These are phyloP conservation scores for Cyclotella atomus DNA, from an alignment of 108 stramenopile genomes.

Conservation along the genomic window DNA sequence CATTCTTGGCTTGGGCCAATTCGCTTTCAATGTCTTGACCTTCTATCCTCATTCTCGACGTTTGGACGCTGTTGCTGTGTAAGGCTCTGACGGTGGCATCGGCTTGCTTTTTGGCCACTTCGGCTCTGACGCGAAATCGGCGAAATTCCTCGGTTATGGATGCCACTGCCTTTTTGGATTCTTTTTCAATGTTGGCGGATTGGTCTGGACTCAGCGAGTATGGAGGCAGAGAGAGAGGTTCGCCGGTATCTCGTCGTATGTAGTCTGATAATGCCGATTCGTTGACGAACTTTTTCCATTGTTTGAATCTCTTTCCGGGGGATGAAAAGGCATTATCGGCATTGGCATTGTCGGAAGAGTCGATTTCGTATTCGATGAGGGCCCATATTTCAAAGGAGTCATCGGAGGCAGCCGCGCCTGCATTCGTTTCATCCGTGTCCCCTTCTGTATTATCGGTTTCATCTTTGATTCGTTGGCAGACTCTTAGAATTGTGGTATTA, in stretches of 20 bases:
- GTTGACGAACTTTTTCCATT: conserved; percentile 79
- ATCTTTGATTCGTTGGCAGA: conserved; percentile 72
- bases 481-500: conserved; percentile 64
- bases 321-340: too few species aligned
- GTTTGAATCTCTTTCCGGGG: conserved; percentile 46
- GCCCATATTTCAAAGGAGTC: conserved; percentile 80
- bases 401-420: conserved; percentile 19
- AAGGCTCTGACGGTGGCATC: conserved; percentile 81
- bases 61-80: conserved; percentile 72
- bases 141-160: conserved; percentile 85
- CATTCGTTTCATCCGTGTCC: conserved; percentile 32
- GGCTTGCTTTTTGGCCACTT: conserved; percentile 82
- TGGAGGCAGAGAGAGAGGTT: conserved; percentile 79
- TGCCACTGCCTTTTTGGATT: conserved; percentile 66
- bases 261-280: conserved; percentile 78
- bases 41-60: conserved; percentile 73
- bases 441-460: conserved; percentile 34
- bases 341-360: conserved; percentile 32
- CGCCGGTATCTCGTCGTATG: conserved; percentile 86
- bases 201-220: conserved; percentile 83
- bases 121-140: conserved; percentile 81
- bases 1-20: conserved; percentile 59
- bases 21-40: conserved; percentile 62
- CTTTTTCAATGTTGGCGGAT: conserved; percentile 64
- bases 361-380: conserved; percentile 69